Percentiles rank a stretch among this genome's conserved stretches.
Conservation (phyloP, 108 stramenopile species). For the Stephanodiscus minutulus region DNA sequence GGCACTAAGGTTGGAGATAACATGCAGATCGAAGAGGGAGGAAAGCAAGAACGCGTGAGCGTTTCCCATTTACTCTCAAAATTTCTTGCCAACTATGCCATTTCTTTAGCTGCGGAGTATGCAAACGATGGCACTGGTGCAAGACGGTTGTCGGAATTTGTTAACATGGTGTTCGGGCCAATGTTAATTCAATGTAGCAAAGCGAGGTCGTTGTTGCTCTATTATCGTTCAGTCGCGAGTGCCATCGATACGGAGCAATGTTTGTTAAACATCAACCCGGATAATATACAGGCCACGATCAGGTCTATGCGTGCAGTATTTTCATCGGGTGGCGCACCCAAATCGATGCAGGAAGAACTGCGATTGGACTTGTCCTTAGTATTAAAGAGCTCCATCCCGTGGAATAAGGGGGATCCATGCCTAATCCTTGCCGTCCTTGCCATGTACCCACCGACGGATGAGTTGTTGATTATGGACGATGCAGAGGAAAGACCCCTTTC, state of each 20-base stretch:
- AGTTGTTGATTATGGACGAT: slow-evolving; percentile 10
- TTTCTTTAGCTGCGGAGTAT: slow-evolving; percentile 22
- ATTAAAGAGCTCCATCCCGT: slow-evolving; percentile 35
- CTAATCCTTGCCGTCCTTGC: slow-evolving; percentile 48
- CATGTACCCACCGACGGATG: slow-evolving; percentile 51
- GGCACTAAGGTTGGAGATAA: slow-evolving; percentile 69
- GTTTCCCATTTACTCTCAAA: slow-evolving; percentile 28
- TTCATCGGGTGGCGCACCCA: slow-evolving; percentile 51
- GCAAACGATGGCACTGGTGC: background rate
- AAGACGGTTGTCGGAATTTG: slow-evolving; percentile 19
- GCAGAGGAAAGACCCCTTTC: slow-evolving; percentile 10
- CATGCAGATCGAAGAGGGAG: slow-evolving; percentile 57
- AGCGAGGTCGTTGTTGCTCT: slow-evolving; percentile 28
- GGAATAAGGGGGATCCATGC: slow-evolving; percentile 37
- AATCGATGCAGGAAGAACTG: slow-evolving; percentile 39
- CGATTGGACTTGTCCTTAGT: slow-evolving; percentile 28
- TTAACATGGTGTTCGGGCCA: slow-evolving; percentile 33
- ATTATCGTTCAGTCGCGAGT: slow-evolving; percentile 31
- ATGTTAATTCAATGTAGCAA: slow-evolving; percentile 21
- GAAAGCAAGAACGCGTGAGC: slow-evolving; percentile 41
- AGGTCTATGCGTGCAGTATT: slow-evolving; percentile 33
- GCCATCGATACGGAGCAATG: slow-evolving; percentile 24
- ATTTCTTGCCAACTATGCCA: slow-evolving; percentile 50
- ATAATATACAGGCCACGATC: slow-evolving; percentile 21
- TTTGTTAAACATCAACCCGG: slow-evolving; percentile 13